Evolutionary conservation across 805 yeast genomes (phyloP), one percentile per base, ranked within the genome.

Genomic region (Lipomyces chichibuensis): DNA sequence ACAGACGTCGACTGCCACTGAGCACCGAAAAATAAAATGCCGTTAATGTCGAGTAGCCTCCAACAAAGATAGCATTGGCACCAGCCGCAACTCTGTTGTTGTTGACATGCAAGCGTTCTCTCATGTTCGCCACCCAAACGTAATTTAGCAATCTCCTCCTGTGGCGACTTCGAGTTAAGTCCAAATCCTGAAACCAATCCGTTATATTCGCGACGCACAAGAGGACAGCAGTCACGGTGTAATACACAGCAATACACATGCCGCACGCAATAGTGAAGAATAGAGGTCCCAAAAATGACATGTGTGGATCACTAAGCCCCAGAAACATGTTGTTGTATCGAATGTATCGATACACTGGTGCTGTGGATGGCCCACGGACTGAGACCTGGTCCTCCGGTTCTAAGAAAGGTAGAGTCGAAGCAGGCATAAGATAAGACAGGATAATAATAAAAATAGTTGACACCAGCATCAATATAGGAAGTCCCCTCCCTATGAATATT

Each of bases 281-380:
- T 2, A 88, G 33, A 0, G 90, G 84, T 0, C 91, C 93, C 43
- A 89, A 76, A 65, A 85, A 80, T 80, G 87, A 85, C 52, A 87
- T 20, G 13, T 80, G 80, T 14, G 75, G 72, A 65, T 88, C 92
- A 66, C 87, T 85, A 2, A 89, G 75, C 0, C 97, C 97, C 59
- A 91, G 76, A 73, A 84, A 89, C 72, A 85, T 86, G n/a, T 85
- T 81, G 73, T 89, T 88, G 46, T 64, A 68, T 51, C 62, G 66
- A 14, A 65, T 72, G 67, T 83, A 84, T 11, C 85, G 57, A 33
- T 60, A 54, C 6, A 54, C 20, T 13, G 63, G 46, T 32, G 11
- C 14, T 13, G 52, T 51, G 7, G 69, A n/a, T 13, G 49, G 23
- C 9, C 23, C 20, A 43, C 20, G n/a, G 49, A 43, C 49, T 14